Conservation (phyloP, 306 rosid genomes). For the Potentilla sterilis region DNA sequence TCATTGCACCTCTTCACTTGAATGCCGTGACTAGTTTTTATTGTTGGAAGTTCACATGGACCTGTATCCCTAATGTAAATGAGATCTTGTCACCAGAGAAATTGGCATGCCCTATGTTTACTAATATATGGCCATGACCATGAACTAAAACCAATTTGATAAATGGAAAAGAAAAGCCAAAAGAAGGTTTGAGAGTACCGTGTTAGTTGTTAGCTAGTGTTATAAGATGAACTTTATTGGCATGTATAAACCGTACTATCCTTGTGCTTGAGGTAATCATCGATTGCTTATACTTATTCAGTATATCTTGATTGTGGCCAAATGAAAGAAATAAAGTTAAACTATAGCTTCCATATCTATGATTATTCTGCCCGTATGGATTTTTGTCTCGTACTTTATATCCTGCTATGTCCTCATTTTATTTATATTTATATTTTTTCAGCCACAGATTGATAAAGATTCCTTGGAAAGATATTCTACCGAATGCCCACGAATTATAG, state of each 20-base stretch:
- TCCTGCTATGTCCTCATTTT: neutral
- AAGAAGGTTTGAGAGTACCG: neutral
- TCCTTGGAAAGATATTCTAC: conserved; percentile 55
- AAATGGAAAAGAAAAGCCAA: neutral
- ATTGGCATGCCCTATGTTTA: neutral
- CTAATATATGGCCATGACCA: neutral
- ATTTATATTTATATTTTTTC: conserved; percentile 25
- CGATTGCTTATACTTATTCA: neutral
- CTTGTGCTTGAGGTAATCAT: neutral
- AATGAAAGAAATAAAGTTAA: neutral
- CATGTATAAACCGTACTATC: neutral
- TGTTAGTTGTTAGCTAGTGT: neutral
- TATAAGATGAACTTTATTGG: neutral
- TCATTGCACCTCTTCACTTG: neutral
- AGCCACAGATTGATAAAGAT: conserved; percentile 70
- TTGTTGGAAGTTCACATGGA: neutral
- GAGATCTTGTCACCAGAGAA: conserved; percentile 1
- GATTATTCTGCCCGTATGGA: neutral
- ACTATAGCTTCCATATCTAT: no score
- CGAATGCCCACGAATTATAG: conserved; percentile 80
- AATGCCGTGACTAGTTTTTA: neutral
- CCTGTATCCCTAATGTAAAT: neutral
- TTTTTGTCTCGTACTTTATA: neutral
- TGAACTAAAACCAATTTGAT: neutral
- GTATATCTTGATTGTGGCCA: neutral